A percentile compares a stretch with the other conserved stretches of the same genome.
Conservation (phyloP, 257 asterid species). For the Solanum gandarillasii region DNA sequence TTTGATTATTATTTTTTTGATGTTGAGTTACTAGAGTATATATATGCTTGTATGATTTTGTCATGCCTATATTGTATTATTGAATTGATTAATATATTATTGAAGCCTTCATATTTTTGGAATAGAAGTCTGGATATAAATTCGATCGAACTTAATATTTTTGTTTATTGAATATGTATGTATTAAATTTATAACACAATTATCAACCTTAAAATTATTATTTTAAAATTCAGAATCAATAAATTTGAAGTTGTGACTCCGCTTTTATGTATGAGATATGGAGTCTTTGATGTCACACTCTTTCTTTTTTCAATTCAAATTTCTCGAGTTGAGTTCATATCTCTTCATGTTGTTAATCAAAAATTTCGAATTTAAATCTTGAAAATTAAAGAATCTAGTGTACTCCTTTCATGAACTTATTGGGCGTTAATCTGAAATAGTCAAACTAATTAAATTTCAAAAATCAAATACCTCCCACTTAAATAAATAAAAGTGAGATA, state of each 20-base stretch:
- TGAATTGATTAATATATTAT: not conserved
- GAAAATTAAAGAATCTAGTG: too few relatives aligned
- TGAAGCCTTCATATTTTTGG: not conserved
- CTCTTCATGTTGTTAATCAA: not conserved
- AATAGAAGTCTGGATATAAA: not conserved
- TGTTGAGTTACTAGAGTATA: not conserved
- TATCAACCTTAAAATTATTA: not conserved
- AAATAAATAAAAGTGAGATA: not conserved
- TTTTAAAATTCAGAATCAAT: not conserved
- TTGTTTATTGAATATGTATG: too few relatives aligned
- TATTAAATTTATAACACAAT: not conserved
- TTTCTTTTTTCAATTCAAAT: too few relatives aligned
- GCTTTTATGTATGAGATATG: not conserved
- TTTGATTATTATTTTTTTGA: not conserved
- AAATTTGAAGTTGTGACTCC: not conserved
- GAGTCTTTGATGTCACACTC: not conserved
- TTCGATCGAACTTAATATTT: too few relatives aligned
- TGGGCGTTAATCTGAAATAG: too few relatives aligned
- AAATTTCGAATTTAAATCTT: too few relatives aligned
- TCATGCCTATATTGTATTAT: not conserved
- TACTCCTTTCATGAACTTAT: not conserved
- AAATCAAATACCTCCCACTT: not conserved
- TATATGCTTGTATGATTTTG: not conserved
- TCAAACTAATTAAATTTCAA: too few relatives aligned
- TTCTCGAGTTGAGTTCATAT: not conserved